Base-by-base conservation (phyloP, 257 asterid species). In the Rhazya stricta region DNA sequence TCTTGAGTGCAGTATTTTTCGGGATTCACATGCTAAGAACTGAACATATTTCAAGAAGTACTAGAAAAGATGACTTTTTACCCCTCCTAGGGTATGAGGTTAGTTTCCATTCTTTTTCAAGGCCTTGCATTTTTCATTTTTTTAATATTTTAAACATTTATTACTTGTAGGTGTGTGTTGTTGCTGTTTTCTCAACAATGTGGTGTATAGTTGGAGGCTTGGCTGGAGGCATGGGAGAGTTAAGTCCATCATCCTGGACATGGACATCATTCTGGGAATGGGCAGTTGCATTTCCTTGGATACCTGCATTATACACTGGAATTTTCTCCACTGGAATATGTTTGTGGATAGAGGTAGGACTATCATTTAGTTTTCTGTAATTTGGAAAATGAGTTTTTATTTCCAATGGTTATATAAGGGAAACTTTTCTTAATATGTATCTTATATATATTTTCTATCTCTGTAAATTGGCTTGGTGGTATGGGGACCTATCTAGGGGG, bases 21-120 rank as follows among this genome's bases (percentile, higher is more conserved):
- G 95, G 97, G 79, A 83, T 91, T 69, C 97, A 91, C 83, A 90
- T 87, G 91, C 88, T 91, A 36, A 84, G 95, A 85, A 91, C 96
- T 65, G 91, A 91, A 80, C 90, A 83, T 69, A 81, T 91, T 67
- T 84, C 97, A 37, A 83, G 96, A 87, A 87, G 80, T 78, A 87
- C 89, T 9, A 77, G 56, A 36, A 78, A 76, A 76, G 95, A 87
- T n/a, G 82, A 87, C 79, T 78, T 83, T 77, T 80, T 91, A 78
- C 81, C 96, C 65, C 90, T 91, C 75, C 89, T 91, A 32, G 97
- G 96, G 74, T 91, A 88, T 66, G 89, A 91, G 94, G 97, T 88
- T 72, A 29, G 84, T 69, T 74, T 69, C 37, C 21, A 12, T 71
- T 71, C 72, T 50, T 66, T 63, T 19, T 61, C 18, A 1, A 19